Evolutionary conservation across 2,329 filamentous ascomycete species (phyloP).

Genomic region (Pseudogymnoascus sp.): DNA sequence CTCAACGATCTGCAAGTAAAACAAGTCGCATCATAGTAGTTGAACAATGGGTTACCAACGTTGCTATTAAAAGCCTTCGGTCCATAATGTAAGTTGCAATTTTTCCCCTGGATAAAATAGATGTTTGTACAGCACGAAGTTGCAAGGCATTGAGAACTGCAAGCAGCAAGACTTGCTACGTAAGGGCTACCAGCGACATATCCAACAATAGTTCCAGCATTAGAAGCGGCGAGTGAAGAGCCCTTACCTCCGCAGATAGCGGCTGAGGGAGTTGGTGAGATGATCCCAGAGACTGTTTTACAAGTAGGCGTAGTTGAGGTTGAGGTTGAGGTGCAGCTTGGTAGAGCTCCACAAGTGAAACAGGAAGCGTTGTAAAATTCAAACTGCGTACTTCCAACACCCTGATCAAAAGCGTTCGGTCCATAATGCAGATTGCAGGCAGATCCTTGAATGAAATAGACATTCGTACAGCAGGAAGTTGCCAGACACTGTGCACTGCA

Average conservation of each 20-base stretch:
- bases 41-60: not conserved
- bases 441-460: not conserved
- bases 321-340: too few species aligned
- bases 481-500: not conserved
- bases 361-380: too few species aligned
- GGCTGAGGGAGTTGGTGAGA: not conserved
- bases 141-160: not conserved
- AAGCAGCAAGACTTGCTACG: not conserved
- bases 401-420: too few species aligned
- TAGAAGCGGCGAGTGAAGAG: not conserved
- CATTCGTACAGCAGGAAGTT: conserved; percentile 1
- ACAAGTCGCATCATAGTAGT: not conserved
- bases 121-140: not conserved
- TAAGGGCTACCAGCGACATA: not conserved
- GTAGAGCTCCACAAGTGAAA: too few species aligned
- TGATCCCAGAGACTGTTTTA: not conserved
- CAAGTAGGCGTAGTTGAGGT: not conserved
- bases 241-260: not conserved
- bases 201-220: not conserved
- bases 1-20: not conserved
- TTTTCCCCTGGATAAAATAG: not conserved
- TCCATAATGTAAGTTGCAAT: not conserved
- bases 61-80: not conserved
- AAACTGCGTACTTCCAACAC: too few species aligned
- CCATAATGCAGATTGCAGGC: too few species aligned